Base-by-base conservation (phyloP, 2,329 filamentous ascomycete genomes). In the Aureobasidium sp. region DNA sequence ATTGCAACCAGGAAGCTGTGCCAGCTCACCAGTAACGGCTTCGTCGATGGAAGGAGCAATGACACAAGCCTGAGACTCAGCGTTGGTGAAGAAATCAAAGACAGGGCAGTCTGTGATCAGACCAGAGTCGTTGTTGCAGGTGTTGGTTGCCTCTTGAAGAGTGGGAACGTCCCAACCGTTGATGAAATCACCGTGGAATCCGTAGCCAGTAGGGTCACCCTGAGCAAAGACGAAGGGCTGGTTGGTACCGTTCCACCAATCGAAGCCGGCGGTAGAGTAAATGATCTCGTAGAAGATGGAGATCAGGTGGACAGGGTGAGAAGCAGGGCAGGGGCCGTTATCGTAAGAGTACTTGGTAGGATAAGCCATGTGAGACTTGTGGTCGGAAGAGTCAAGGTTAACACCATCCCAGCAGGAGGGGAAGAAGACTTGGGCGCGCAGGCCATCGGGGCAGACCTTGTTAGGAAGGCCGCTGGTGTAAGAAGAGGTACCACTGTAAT, bases 341-440 rank as follows among this genome's bases (percentile, higher is more conserved):
- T 83, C 70, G 67, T 74, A 78, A 34, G 66, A 39, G 42, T 64
- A 62, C 20, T 74, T 71, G 42, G 68, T 70, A n/a, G 87, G 87
- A 70, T 83, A 90, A 26, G 76, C 79, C 80, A 87, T 87, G 77
- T 90, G 89, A 67, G 79, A 81, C 70, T 80, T 77, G 77, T 84
- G 85, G 75, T 86, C 79, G 36, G 78, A 75, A 44, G 86, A 77
- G 62, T 82, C 84, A 51, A 81, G 78, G 46, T 80, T 72, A 48
- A 75, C 73, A 34, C 87, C 87, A 73, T 90, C 82, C 81, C 88
- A 90, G 79, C 87, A 90, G 6, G 85, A 86, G 6, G 87, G 87
- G 76, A 90, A 88, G 77, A 88, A 87, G 44, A 89, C 76, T 66
- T 90, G 86, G 62, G 82, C 80, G 42, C 87, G 84, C 48, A 85